phyloP scores from a whole-genome alignment of 257 asterid species.

The Ophiorrhiza pumila region DNA sequence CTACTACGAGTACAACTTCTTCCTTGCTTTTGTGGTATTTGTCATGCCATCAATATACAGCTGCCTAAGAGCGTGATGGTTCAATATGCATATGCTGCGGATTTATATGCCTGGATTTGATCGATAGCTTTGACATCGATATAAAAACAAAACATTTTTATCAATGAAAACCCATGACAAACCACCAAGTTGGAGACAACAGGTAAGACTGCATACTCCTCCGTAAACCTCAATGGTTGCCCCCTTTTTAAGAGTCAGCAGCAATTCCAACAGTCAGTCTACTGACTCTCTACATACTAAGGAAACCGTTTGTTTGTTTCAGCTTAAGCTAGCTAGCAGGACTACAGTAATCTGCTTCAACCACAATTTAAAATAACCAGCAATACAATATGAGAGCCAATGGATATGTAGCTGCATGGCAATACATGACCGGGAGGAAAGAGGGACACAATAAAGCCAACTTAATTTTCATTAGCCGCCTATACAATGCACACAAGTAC shows the following conservation, averaged over 20 bases:
- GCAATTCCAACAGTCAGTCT: not conserved
- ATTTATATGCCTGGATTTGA: too few relatives aligned
- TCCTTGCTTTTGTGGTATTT: not conserved
- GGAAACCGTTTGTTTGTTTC: not conserved
- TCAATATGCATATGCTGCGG: not conserved
- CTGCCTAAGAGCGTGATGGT: not conserved
- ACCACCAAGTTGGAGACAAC: not conserved
- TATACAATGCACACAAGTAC: not conserved
- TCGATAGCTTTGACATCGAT: not conserved
- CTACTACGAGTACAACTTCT: not conserved
- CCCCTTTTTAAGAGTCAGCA: too few relatives aligned
- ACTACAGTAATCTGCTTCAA: not conserved
- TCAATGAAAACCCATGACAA: not conserved
- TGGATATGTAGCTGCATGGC: not conserved
- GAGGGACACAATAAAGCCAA: not conserved
- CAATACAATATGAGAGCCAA: not conserved
- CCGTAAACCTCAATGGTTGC: not conserved
- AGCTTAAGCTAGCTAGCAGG: not conserved
- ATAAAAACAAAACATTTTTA: not conserved
- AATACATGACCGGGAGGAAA: not conserved
- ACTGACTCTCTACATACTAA: not conserved
- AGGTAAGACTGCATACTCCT: not conserved
- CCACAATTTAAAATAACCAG: not conserved
- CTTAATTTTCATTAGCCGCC: not conserved
- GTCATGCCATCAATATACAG: not conserved